A percentile compares a stretch with the other conserved stretches of the same genome.
These are phyloP conservation scores for Teunomyces atbi DNA, from an alignment of 805 yeast species.

Conservation along the genomic window DNA sequence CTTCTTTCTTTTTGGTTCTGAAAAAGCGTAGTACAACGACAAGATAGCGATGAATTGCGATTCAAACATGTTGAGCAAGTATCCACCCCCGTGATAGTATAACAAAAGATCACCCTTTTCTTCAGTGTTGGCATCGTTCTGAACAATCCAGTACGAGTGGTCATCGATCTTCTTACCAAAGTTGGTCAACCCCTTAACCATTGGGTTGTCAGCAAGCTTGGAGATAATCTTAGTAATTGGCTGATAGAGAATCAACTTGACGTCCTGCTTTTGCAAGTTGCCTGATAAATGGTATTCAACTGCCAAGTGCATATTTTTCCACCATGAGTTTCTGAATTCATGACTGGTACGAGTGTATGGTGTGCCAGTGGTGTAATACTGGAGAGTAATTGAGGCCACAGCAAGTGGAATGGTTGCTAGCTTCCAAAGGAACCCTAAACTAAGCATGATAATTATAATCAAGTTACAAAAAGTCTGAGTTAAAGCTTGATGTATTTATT, in stretches of 20 bases:
- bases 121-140: conserved; percentile 2
- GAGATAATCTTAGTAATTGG: conserved; percentile 20
- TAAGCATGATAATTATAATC: conserved; percentile 11
- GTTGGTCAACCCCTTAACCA: conserved; percentile 8
- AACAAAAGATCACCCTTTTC: conserved; percentile 17
- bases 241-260: conserved; percentile 17
- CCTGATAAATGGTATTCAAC: conserved; percentile 26
- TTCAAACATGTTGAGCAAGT: conserved; percentile 19
- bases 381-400: conserved; percentile 17
- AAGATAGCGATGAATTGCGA: conserved; percentile 23
- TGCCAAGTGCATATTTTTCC: conserved; percentile 28
- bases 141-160: conserved; percentile 16
- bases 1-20: conserved; percentile 12
- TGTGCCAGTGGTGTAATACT: conserved; percentile 35
- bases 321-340: conserved; percentile 27
- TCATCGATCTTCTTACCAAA: conserved; percentile 14
- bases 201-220: conserved; percentile 12
- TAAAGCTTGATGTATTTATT: not conserved
- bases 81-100: conserved; percentile 30
- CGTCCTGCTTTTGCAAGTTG: conserved; percentile 20
- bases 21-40: conserved; percentile 20
- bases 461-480: not conserved
- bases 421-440: conserved; percentile 19
- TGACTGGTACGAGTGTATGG: conserved; percentile 24
- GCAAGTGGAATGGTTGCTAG: conserved; percentile 25